A percentile compares a stretch with the other conserved stretches of the same genome.
These are phyloP conservation scores for Pythium diclinum DNA, from an alignment of 352 stramenopile genomes.

Conservation along the genomic window DNA sequence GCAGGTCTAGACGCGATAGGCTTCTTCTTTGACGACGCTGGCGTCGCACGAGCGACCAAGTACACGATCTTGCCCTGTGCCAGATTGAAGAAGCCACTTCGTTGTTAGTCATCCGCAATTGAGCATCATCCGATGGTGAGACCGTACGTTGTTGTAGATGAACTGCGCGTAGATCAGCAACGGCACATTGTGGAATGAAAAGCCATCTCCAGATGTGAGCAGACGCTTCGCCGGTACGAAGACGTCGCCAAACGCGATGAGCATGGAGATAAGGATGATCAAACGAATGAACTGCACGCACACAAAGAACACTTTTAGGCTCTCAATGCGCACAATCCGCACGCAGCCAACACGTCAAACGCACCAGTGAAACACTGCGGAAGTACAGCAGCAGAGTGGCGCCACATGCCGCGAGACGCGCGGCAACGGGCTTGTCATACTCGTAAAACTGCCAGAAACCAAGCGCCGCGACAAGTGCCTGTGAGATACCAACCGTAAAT, in stretches of 20 bases:
- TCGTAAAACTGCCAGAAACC: constrained; percentile 33
- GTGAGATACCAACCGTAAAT: background rate
- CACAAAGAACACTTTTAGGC: background rate
- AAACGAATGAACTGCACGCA: constrained; percentile 53
- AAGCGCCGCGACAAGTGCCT: constrained; percentile 40
- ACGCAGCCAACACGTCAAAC: constrained; percentile 32
- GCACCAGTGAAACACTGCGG: constrained; percentile 52
- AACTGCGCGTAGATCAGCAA: constrained; percentile 18
- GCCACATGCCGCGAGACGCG: constrained; percentile 35
- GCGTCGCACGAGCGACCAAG: constrained; percentile 14
- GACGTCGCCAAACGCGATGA: constrained; percentile 60
- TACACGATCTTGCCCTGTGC: constrained; percentile 21
- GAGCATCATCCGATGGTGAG: background rate
- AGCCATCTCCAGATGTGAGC: background rate
- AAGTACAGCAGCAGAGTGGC: constrained; percentile 54
- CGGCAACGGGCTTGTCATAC: constrained; percentile 54
- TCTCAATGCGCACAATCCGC: background rate
- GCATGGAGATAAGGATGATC: constrained; percentile 47
- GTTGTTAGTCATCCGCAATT: background rate
- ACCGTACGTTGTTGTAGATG: constrained; percentile 25
- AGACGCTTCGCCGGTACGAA: constrained; percentile 38
- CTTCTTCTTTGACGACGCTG: background rate
- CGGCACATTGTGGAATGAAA: constrained; percentile 8
- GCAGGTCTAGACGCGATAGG: background rate
- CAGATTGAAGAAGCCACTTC: background rate